Percentiles rank a stretch among this genome's conserved stretches.
Conservation (phyloP, 768 basidiomycete species). For the Serpula lacrymans region DNA sequence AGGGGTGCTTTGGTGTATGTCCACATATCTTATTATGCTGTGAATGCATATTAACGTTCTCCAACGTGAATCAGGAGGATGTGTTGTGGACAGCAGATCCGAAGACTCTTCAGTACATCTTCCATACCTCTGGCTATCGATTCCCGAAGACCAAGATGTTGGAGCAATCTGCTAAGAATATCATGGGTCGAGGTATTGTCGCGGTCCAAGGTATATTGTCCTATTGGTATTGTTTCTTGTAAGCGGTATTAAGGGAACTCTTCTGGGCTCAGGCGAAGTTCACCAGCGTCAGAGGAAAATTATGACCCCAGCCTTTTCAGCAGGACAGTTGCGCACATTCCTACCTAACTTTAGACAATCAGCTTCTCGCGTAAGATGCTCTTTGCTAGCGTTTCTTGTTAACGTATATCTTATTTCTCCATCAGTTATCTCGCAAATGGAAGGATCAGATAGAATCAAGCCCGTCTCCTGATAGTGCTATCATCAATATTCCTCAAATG, state of each 20-base stretch:
- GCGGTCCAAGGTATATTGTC: conserved; percentile 19
- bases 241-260: background rate
- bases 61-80: conserved; percentile 24
- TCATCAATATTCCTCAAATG: conserved; percentile 18
- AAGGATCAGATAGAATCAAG: conserved; percentile 14
- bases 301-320: conserved; percentile 25
- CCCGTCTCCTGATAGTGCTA: conserved; percentile 5
- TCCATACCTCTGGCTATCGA: conserved; percentile 24
- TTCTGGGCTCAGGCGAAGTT: conserved; percentile 9
- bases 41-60: background rate
- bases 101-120: conserved; percentile 24
- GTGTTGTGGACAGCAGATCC: conserved; percentile 23
- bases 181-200: conserved; percentile 15
- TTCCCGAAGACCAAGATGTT: conserved; percentile 19
- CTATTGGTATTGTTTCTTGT: conserved; percentile 12
- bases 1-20: conserved; percentile 11
- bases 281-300: conserved; percentile 28
- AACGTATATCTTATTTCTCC: too few species aligned
- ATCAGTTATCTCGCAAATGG: conserved; percentile 19
- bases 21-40: background rate
- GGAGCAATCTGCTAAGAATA: too few species aligned
- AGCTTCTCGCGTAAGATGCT: conserved; percentile 14
- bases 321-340: conserved; percentile 21
- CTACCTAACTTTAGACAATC: conserved; percentile 20
- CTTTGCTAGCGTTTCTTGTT: too few species aligned